Evolutionary conservation across 345 rosid species (phyloP).

Genomic region (Bretschneidera sinensis): DNA sequence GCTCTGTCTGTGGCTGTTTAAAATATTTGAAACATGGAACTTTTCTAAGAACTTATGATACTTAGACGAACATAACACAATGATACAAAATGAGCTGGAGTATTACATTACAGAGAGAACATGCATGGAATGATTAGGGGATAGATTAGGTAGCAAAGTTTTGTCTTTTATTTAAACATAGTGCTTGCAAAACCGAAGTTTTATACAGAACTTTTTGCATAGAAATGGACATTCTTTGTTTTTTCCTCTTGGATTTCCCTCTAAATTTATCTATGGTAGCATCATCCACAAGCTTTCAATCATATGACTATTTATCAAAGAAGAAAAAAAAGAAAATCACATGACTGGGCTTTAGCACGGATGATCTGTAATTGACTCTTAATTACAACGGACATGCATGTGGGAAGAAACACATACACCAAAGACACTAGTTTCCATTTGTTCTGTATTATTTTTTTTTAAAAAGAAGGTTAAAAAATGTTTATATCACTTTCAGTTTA

Average conservation of each 20-base stretch:
- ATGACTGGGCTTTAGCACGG: too few relatives aligned
- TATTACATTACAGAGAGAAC: not conserved
- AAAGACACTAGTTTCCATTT: not conserved
- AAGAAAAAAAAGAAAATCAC: too few relatives aligned
- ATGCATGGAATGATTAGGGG: not conserved
- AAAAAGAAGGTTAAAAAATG: too few relatives aligned
- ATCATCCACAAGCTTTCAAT: not conserved
- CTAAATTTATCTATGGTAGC: not conserved
- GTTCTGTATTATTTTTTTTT: not conserved
- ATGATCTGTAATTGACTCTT: too few relatives aligned
- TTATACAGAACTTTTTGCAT: too few relatives aligned
- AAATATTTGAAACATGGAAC: not conserved
- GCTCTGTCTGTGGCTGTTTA: not conserved
- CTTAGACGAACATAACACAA: not conserved
- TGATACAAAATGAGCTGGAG: not conserved
- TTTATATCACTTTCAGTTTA: slow-evolving; percentile 47
- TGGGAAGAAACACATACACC: not conserved
- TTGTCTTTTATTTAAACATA: too few relatives aligned
- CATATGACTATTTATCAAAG: too few relatives aligned
- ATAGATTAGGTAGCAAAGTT: too few relatives aligned
- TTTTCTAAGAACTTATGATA: not conserved
- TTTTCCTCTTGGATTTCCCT: too few relatives aligned
- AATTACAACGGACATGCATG: not conserved
- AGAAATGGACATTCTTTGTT: too few relatives aligned
- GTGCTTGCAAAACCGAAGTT: too few relatives aligned